Base-by-base conservation (phyloP, 140 eudicot genomes). In the Ambrosia hybrid region DNA sequence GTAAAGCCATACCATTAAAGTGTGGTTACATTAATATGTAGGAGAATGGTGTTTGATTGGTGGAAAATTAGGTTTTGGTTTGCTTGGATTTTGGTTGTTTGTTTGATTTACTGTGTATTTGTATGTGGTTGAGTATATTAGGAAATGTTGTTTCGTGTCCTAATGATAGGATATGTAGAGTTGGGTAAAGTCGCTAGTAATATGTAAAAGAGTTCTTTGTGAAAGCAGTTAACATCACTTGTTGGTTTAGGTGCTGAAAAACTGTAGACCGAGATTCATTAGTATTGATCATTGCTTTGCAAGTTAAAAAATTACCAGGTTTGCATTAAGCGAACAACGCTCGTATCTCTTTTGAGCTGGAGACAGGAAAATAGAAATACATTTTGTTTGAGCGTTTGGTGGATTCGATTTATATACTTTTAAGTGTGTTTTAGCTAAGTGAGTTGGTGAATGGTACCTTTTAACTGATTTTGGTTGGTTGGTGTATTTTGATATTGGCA, bases 391-490 rank as follows among this genome's bases (percentile, higher is more conserved):
- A 39, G 69, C 33, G n/a, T 64, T 7, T 64, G 33, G 26, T 39
- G 69, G 30, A 39, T 36, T 14, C 21, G 11, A 6, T 61, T 36
- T 7, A 3, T 30, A 30, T 12, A 4, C 5, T 33, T 34, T 60
- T 11, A 3, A 0, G 17, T 33, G 4, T 59, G 65, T 36, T 33
- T 34, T 61, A 12, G 11, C 46, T 0, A 12, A 61, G 45, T 61
- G 46, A 36, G 55, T 12, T 43, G 2, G 14, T 49, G 3, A 9
- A 17, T 61, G 4, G 34, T 61, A 36, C 34, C 21, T 61, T 11
- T 4, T 21, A 61, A 36, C 49, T 51, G 65, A 51, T 21, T 36
- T 74, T 51, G 55, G 65, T 16, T 51, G 72, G 78, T 61, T 30
- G 67, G 46, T 5, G 3, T 51, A 38, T 64, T n/a, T 51, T 36